Evolutionary conservation across 352 stramenopile genomes (phyloP).

Genomic region (Phytophthora sojae): DNA sequence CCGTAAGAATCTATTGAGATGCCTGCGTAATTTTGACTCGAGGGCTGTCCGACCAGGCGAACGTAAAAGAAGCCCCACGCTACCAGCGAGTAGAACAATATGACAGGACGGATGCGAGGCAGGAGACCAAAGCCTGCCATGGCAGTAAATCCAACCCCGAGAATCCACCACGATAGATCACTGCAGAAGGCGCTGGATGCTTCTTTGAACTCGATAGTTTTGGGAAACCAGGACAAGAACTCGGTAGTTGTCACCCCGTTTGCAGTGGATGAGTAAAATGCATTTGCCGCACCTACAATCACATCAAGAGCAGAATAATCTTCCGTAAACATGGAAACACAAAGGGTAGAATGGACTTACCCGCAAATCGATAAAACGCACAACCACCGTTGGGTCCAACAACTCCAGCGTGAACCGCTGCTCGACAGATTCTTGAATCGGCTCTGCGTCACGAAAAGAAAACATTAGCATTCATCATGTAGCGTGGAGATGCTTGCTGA

Average conservation of each 20-base stretch:
- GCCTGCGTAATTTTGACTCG: conserved; percentile 61
- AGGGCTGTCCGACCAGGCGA: conserved; percentile 64
- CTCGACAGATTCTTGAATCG: conserved; percentile 84
- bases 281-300: conserved; percentile 44
- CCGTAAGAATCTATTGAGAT: conserved; percentile 62
- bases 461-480: neutral
- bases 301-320: neutral
- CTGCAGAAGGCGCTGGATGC: conserved; percentile 62
- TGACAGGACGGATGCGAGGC: conserved; percentile 40
- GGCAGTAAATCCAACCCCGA: conserved; percentile 46
- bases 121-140: conserved; percentile 62
- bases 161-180: conserved; percentile 81
- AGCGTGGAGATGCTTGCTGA: neutral
- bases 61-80: conserved; percentile 82
- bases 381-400: conserved; percentile 76
- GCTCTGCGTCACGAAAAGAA: conserved; percentile 37
- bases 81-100: conserved; percentile 67
- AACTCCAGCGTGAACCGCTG: conserved; percentile 79
- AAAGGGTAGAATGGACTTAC: conserved; percentile 22
- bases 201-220: conserved; percentile 79
- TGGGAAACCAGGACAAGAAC: conserved; percentile 84
- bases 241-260: conserved; percentile 60
- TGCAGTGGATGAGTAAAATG: conserved; percentile 54
- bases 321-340: neutral
- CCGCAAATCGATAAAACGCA: conserved; percentile 63